phyloP scores from a whole-genome alignment of 1,284 basidiomycete species.

The Moesziomyces sp. region DNA sequence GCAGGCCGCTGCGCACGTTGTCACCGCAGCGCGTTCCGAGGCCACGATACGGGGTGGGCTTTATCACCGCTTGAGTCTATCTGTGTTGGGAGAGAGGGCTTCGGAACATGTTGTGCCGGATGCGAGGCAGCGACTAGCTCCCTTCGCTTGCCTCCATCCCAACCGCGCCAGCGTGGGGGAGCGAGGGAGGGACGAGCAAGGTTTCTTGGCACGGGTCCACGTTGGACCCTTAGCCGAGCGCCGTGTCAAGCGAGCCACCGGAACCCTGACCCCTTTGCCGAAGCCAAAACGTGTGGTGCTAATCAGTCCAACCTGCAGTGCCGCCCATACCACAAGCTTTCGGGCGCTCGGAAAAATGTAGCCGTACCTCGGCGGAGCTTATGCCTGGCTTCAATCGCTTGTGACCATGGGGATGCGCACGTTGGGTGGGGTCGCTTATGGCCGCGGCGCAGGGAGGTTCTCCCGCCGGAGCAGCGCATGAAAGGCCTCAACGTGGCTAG shows the following conservation, averaged over 20 bases:
- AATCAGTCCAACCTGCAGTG: not conserved
- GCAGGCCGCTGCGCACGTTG: no score
- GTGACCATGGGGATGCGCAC: no score
- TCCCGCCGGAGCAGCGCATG: not conserved
- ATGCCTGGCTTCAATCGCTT: not conserved
- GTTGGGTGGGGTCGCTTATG: not conserved
- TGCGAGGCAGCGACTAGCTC: not conserved
- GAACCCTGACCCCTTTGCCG: constrained; percentile 7
- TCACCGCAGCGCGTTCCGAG: no score
- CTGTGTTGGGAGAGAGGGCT: not conserved
- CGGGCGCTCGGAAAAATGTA: not conserved
- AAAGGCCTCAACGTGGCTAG: not conserved
- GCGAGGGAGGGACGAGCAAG: no score
- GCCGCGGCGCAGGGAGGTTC: no score
- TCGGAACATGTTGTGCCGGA: constrained; percentile 10
- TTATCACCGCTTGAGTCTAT: not conserved
- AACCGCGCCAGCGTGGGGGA: no score
- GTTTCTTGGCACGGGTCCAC: not conserved
- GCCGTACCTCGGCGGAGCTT: no score
- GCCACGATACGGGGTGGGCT: no score
- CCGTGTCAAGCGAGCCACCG: not conserved
- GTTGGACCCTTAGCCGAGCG: not conserved
- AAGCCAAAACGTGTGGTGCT: constrained; percentile 18
- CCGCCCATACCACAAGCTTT: not conserved
- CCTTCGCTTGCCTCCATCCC: not conserved